A percentile compares a stretch with the other conserved stretches of the same genome.
phyloP scores from a whole-genome alignment of 495 filamentous ascomycete genomes.

The Penicillium cosmopolitanum region DNA sequence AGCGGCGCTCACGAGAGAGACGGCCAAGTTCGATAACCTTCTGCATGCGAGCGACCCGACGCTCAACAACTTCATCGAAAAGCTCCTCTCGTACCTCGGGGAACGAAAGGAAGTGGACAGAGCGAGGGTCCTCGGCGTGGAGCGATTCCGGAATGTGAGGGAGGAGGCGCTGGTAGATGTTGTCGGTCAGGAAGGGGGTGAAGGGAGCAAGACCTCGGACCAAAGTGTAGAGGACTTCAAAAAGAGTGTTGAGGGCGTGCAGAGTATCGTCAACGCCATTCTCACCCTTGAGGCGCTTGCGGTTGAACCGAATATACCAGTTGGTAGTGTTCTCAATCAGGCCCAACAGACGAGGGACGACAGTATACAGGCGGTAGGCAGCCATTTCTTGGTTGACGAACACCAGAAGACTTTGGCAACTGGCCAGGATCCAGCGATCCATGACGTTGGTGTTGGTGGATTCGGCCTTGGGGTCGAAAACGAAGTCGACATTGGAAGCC shows the following conservation, averaged over 20 bases:
- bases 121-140: conserved; percentile 70
- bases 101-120: conserved; percentile 91
- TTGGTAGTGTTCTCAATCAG: conserved; percentile 97
- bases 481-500: conserved; percentile 74
- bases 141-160: conserved; percentile 72
- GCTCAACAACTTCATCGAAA: conserved; percentile 84
- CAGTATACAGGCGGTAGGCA: conserved; percentile 89
- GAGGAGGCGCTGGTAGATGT: conserved; percentile 86
- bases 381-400: conserved; percentile 97
- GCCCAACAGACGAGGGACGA: conserved; percentile 83
- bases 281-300: conserved; percentile 93
- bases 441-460: conserved; percentile 84
- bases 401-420: conserved; percentile 86
- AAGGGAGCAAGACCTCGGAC: conserved; percentile 89
- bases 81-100: conserved; percentile 86
- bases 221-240: conserved; percentile 91
- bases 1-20: conserved; percentile 80
- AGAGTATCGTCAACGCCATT: conserved; percentile 84
- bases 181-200: conserved; percentile 93
- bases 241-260: conserved; percentile 94
- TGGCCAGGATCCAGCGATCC: conserved; percentile 95
- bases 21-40: conserved; percentile 89
- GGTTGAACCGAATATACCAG: conserved; percentile 99
- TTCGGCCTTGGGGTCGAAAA: conserved; percentile 78
- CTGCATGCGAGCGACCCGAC: conserved; percentile 89